Evolutionary conservation across 169 alveolate species (phyloP), one percentile per base, ranked within the genome.

Genomic region (Miamiensis avidus): DNA sequence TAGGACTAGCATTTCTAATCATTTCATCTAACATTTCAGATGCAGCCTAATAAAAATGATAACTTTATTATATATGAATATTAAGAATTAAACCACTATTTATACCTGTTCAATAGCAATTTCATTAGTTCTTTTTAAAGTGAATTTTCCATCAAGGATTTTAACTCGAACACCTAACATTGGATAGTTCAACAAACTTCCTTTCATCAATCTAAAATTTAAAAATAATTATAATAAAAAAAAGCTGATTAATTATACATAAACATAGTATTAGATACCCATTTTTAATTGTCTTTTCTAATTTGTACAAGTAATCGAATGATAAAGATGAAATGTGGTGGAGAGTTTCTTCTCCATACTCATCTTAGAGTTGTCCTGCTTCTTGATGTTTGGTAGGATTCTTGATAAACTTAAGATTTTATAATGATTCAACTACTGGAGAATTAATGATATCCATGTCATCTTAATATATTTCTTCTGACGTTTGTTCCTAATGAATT

Each of bases 341-440:
- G 25, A 82, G 74, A 20, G 65, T 65, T 65, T 86, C 90, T 81
- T 86, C 90, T 11, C 90, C 90, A 75, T 74, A 65, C 4, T 86
- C 90, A 81, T 86, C 90, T 29, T 20, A 0, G 4, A 86, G 64
- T n/a, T 72, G 30, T 6, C 81, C 90, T 26, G 65, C 75, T 81
- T 86, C 86, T 11, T 64, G 31, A 28, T 28, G 29, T 75, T 86
- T 86, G 1, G 69, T 75, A 31, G 90, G 90, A 75, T 86, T 86
- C 84, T 86, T 86, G 0, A 86, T 81, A 34, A 65, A 86, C 81
- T 73, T 86, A 31, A 86, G 76, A 25, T 79, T 79, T 49, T 34
- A 69, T 26, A 79, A 65, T 79, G 34, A 65, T 34, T n/a, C 26
- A 49, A 20, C 20, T 49, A 49, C 69, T 49, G n/a, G n/a, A n/a